phyloP scores from a whole-genome alignment of 148 eudicot species.

The Camellia granthamiana region DNA sequence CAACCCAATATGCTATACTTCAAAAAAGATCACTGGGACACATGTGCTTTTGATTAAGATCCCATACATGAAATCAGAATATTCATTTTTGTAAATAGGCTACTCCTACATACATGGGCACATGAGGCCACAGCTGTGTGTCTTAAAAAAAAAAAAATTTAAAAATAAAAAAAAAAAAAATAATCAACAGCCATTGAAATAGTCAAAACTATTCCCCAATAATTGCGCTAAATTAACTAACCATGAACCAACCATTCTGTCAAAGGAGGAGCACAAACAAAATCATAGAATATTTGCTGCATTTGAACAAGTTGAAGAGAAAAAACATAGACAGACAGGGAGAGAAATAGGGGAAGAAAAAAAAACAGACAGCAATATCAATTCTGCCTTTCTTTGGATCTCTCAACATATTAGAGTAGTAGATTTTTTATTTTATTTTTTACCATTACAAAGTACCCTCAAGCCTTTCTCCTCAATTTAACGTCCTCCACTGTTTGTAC shows the following conservation, averaged over 20 bases:
- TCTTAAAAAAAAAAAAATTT: conserved; percentile 5
- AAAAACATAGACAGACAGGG: not conserved
- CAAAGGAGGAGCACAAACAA: not conserved
- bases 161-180: conserved; percentile 5
- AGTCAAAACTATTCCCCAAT: conserved; percentile 19
- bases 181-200: conserved; percentile 21
- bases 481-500: no score
- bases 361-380: conserved; percentile 14
- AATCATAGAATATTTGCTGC: no score
- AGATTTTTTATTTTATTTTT: not conserved
- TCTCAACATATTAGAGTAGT: conserved; percentile 12
- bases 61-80: no score
- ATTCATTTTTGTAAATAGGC: no score
- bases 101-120: not conserved
- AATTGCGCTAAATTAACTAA: conserved; percentile 17
- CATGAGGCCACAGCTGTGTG: conserved; percentile 15
- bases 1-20: no score
- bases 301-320: not conserved
- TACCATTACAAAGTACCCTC: no score
- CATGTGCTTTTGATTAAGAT: no score
- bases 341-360: not conserved
- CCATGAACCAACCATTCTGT: conserved; percentile 22
- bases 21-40: no score
- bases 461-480: not conserved
- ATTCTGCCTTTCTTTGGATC: conserved; percentile 32